Base-by-base conservation (phyloP, 352 stramenopile genomes). In the Globisporangium emineosum region DNA sequence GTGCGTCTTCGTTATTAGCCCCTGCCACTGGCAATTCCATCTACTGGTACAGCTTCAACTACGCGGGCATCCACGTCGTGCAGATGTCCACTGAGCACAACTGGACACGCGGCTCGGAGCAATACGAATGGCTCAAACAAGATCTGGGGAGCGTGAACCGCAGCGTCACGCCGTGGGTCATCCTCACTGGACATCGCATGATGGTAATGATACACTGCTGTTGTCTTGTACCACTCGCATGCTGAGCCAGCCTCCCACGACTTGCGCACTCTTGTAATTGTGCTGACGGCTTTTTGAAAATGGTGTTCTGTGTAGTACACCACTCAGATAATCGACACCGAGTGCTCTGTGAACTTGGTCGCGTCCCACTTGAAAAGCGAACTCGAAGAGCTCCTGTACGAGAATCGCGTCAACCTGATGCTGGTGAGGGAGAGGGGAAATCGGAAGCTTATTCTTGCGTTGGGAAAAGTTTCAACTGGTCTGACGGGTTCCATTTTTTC, bases 21-120 rank as follows among this genome's bases (percentile, higher is more conserved):
- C 83, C 83, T 4, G 72, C 78, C 5, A 92, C 70, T 15, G 83
- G 83, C 9, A 84, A 89, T 23, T 79, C 70, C 56, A 74, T 92
- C 58, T 93, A 89, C 63, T 94, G 89, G 87, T 91, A 97, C 73
- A 97, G 84, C n/a, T 98, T 97, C 62, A 69, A 97, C 56, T 94
- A 96, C 59, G 79, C 69, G 2, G 83, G 80, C 12, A 71, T 98
- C 29, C 89, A 97, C 58, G 94, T 96, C 6, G 86, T 97, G 55
- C 85, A 97, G 67, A 81, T 98, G 51, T 94, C 81, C 2, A 90
- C 78, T 3, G 94, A 98, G 70, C 90, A 98, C 72, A 85, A 97
- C 72, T 86, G 94, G 69, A 89, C 83, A 1, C 68, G 66, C 60
- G 90, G 89, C 50, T 97, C 89, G 7, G 59, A 71, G 42, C 94